Base-by-base conservation (phyloP, 2,329 filamentous ascomycete genomes). In the Chaetomium sp. region DNA sequence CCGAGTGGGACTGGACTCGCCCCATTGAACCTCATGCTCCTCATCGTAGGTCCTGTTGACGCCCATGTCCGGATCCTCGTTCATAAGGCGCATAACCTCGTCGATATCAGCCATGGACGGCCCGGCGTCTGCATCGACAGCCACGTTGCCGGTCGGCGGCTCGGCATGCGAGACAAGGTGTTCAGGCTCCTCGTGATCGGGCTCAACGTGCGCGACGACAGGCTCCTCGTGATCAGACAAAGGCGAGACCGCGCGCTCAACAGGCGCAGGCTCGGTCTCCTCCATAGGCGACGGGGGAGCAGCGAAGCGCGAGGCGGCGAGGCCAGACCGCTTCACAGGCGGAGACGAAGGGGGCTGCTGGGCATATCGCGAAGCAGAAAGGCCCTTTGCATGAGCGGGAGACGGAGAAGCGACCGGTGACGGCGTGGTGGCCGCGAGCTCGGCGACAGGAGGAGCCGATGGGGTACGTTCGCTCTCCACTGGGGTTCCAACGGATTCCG, bases 1-100 rank as follows among this genome's bases (percentile, higher is more conserved):
- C 43, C 69, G 69, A 43, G 67, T 65, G 10, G 74, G 72, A 56
- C 72, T 79, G 7, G 71, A 68, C 43, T 77, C 73, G 12, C 71
- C 73, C 76, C 78, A 80, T 40, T 71, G 68, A 5, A 77, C 70
- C 19, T 27, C 19, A 27, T 27, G 19, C 12, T 56, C 49, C 5
- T 57, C 69, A 46, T 78, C 74, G 11, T 76, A 69, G 6, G 73
- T 74, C 65, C 84, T 85, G 66, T 90, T 88, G 57, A 90, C 81
- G 10, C 88, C 88, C 68, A 87, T 82, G 51, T 86, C 84, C 1
- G 87, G 87, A 61, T 90, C 82, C 56, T 85, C 80, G 64, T 90
- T 86, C 64, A 96, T 80, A 58, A 94, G 87, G 61, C 86, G 83
- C 90, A 97, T 96, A 52, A 96, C 85, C 45, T 87, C 89, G 73